phyloP scores from a whole-genome alignment of 2,329 filamentous ascomycete genomes.

The Sporothrix mexicana region DNA sequence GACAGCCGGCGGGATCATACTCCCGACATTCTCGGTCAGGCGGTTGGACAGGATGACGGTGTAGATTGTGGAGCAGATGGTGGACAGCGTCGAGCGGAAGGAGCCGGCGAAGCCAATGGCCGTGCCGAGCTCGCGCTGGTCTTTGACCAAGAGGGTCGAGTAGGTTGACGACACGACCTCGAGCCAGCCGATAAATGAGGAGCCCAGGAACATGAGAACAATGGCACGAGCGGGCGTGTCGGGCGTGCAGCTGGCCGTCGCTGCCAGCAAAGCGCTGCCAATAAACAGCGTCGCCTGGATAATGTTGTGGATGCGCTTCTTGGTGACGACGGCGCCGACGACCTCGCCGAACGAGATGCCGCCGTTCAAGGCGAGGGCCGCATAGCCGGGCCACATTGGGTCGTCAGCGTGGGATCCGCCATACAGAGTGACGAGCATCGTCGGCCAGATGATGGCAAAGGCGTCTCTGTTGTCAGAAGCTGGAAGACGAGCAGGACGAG shows the following conservation, averaged over 20 bases:
- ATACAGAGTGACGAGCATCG: constrained; percentile 46
- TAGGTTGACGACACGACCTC: constrained; percentile 47
- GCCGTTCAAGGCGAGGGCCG: constrained; percentile 41
- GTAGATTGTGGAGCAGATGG: constrained; percentile 46
- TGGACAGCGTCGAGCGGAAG: constrained; percentile 40
- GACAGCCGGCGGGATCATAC: constrained; percentile 44
- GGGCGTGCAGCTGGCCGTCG: constrained; percentile 42
- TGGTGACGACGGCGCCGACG: constrained; percentile 39
- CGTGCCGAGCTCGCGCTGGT: constrained; percentile 47
- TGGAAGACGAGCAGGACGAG: not conserved
- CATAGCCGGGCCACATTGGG: constrained; percentile 40
- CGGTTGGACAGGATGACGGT: constrained; percentile 45
- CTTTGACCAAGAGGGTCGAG: constrained; percentile 45
- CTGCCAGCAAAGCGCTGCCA: constrained; percentile 43
- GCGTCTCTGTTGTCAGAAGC: constrained; percentile 37
- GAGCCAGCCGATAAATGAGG: constrained; percentile 47
- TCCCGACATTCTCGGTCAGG: constrained; percentile 42
- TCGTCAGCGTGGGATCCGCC: constrained; percentile 36
- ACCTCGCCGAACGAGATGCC: constrained; percentile 42
- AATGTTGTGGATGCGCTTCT: constrained; percentile 42
- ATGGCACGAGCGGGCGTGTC: constrained; percentile 41
- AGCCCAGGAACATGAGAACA: constrained; percentile 43
- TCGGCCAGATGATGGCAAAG: constrained; percentile 48
- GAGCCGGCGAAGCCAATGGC: constrained; percentile 47
- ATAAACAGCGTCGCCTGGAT: constrained; percentile 45